Evolutionary conservation across 805 yeast species (phyloP).

Genomic region (Saturnispora halmiae): DNA sequence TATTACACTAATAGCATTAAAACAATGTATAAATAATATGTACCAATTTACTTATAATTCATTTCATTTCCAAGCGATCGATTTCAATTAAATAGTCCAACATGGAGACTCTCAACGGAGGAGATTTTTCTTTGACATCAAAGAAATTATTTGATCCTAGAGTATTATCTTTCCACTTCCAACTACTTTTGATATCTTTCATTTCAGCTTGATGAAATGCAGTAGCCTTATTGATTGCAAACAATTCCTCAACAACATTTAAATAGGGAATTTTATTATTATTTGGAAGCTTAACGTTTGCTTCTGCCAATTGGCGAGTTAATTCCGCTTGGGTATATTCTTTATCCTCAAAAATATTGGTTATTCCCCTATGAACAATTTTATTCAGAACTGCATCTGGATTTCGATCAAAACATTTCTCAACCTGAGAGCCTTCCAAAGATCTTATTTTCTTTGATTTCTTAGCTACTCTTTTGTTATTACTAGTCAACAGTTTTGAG

Average conservation of each 20-base stretch:
- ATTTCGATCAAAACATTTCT: conserved; percentile 4
- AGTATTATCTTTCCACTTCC: conserved; percentile 4
- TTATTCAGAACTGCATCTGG: conserved; percentile 1
- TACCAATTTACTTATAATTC: background rate
- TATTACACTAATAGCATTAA: too few relatives aligned
- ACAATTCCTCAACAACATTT: conserved; percentile 7
- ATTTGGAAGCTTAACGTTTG: conserved; percentile 2
- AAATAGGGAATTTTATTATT: conserved; percentile 1
- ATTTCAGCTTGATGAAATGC: conserved; percentile 2
- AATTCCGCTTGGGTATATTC: conserved; percentile 2
- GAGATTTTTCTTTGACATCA: background rate
- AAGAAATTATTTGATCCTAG: background rate
- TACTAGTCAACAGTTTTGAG: background rate
- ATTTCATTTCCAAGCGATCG: too few relatives aligned
- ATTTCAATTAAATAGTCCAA: conserved; percentile 2
- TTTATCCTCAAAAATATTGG: background rate
- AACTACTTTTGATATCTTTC: background rate
- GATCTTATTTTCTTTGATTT: background rate
- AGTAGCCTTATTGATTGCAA: conserved; percentile 1
- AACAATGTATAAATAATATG: too few relatives aligned
- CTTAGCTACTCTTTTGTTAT: background rate
- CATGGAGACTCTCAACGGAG: conserved; percentile 2
- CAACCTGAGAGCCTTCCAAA: conserved; percentile 1
- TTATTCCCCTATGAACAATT: background rate
- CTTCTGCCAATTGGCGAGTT: background rate